Evolutionary conservation across 176 grass and related monocot genomes (phyloP).

Genomic region (Carex myosuroides): DNA sequence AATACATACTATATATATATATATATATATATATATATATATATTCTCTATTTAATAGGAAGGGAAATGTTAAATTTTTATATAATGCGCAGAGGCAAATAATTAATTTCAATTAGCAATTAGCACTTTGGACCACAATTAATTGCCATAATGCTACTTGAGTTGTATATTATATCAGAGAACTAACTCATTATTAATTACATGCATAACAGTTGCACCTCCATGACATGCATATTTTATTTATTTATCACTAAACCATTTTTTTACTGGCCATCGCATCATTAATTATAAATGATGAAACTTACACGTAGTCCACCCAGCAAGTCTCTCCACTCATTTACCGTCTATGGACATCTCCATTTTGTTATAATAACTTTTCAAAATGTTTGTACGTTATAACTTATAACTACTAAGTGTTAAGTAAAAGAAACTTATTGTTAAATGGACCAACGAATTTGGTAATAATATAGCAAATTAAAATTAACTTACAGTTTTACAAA

Average conservation of each 20-base stretch:
- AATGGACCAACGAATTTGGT: no score
- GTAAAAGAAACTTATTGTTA: no score
- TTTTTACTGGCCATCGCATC: not conserved
- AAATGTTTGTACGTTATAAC: no score
- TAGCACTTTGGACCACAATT: not conserved
- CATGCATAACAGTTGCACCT: conserved; percentile 5
- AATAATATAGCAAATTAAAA: no score
- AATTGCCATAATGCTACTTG: not conserved
- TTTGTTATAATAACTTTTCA: no score
- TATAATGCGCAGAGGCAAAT: not conserved
- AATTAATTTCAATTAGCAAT: not conserved
- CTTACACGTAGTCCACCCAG: no score
- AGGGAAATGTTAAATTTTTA: not conserved
- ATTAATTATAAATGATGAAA: not conserved
- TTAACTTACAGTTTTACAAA: no score
- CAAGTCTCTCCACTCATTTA: no score
- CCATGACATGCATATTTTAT: not conserved
- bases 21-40: no score
- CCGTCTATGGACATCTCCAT: no score
- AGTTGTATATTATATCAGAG: not conserved
- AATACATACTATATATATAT: no score
- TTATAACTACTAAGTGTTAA: no score
- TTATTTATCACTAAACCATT: not conserved
- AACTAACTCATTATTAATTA: conserved; percentile 11
- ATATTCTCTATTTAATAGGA: not conserved